Percentiles rank a stretch among this genome's conserved stretches.
Evolutionary conservation across 768 basidiomycete species (phyloP).

Genomic region (Guyanaporus albipodus): DNA sequence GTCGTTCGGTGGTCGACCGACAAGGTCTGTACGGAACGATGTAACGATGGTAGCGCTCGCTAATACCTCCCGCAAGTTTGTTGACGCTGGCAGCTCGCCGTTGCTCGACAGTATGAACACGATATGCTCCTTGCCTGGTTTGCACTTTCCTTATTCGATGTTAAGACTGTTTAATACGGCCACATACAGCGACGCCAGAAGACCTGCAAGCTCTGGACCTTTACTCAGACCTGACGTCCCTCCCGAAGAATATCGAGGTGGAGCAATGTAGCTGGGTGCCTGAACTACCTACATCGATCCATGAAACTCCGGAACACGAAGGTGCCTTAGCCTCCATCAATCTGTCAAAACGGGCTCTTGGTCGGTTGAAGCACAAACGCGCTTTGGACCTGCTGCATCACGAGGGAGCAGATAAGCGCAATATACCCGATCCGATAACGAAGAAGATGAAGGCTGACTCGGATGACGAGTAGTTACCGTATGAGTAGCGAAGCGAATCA

Average conservation of each 20-base stretch:
- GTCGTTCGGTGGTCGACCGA: conserved; percentile 35
- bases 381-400: conserved; percentile 34
- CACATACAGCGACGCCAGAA: conserved; percentile 41
- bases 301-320: conserved; percentile 12
- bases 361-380: conserved; percentile 49
- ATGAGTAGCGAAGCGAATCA: neutral
- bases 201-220: conserved; percentile 55
- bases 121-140: conserved; percentile 45
- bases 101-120: conserved; percentile 47
- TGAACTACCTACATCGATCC: conserved; percentile 18
- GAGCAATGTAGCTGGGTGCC: conserved; percentile 42
- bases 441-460: conserved; percentile 21
- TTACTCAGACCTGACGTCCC: conserved; percentile 50
- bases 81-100: conserved; percentile 17
- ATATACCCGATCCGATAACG: conserved; percentile 1
- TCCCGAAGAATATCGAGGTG: conserved; percentile 57
- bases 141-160: conserved; percentile 3
- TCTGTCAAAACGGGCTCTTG: conserved; percentile 44
- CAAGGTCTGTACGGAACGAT: conserved; percentile 32
- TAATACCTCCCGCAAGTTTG: conserved; percentile 18
- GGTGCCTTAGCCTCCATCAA: conserved; percentile 8
- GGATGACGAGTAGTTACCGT: conserved; percentile 1
- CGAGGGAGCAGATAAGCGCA: conserved; percentile 1
- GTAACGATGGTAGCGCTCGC: neutral
- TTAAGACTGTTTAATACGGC: neutral